Conservation (phyloP, 2,329 filamentous ascomycete genomes). For the Trichoderma harzianum region DNA sequence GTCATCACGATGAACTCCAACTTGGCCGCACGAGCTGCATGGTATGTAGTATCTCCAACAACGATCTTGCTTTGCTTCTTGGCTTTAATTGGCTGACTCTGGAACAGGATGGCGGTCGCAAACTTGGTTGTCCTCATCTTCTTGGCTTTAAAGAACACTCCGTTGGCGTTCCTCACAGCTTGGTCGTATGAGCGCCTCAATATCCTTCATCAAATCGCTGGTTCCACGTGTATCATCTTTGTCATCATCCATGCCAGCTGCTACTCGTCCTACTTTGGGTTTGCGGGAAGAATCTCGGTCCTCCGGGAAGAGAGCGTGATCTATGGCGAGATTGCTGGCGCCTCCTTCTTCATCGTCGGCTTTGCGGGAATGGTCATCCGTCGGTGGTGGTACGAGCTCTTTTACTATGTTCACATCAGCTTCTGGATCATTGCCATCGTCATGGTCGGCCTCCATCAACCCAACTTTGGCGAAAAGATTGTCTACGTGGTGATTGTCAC, state of each 20-base stretch:
- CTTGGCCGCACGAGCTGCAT: conserved; percentile 38
- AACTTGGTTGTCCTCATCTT: conserved; percentile 54
- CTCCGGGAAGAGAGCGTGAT: conserved; percentile 41
- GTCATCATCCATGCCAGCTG: conserved; percentile 45
- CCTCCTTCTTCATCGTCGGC: conserved; percentile 44
- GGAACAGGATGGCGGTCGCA: conserved; percentile 35
- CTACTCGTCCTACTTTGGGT: conserved; percentile 42
- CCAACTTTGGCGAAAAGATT: conserved; percentile 40
- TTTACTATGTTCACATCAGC: conserved; percentile 51
- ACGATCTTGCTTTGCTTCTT: background rate
- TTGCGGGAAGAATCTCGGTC: conserved; percentile 25
- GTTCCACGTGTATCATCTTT: conserved; percentile 46
- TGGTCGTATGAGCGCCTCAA: conserved; percentile 60
- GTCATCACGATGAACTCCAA: conserved; percentile 32
- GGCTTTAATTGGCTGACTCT: background rate
- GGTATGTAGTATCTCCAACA: conserved; percentile 28
- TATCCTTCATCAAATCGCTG: conserved; percentile 52
- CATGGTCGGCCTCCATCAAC: conserved; percentile 50
- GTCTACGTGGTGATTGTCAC: conserved; percentile 42
- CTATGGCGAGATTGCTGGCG: conserved; percentile 47
- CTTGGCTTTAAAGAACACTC: conserved; percentile 57
- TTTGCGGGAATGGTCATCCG: conserved; percentile 43
- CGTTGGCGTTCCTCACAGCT: conserved; percentile 49
- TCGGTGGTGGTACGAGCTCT: conserved; percentile 52
- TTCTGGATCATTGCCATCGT: conserved; percentile 49